Evolutionary conservation across 73 alveolate genomes (phyloP).

Genomic region (Uronychia binucleata): DNA sequence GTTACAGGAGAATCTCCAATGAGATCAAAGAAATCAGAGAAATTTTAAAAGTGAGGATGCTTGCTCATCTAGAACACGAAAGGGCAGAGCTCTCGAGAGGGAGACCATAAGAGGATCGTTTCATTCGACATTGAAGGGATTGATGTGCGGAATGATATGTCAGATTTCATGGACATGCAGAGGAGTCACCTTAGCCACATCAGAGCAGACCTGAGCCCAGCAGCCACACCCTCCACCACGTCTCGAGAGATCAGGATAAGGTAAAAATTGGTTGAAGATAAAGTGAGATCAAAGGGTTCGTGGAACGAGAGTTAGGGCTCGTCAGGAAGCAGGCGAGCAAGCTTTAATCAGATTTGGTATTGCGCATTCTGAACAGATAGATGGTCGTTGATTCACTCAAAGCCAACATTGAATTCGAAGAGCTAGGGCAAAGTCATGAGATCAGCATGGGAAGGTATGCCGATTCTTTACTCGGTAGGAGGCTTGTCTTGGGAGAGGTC

Average conservation of each 20-base stretch:
- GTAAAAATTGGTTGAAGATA: not conserved
- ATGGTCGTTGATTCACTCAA: not conserved
- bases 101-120: not conserved
- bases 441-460: no score
- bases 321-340: not conserved
- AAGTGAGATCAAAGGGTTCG: not conserved
- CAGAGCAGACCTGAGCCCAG: not conserved
- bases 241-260: not conserved
- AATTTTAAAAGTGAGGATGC: not conserved
- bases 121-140: not conserved
- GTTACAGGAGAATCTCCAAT: not conserved
- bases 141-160: not conserved
- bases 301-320: not conserved
- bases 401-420: not conserved
- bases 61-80: not conserved
- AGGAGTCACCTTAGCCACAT: not conserved
- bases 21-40: not conserved
- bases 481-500: not conserved
- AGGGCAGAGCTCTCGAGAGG: not conserved
- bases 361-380: not conserved
- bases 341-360: not conserved
- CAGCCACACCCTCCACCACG: not conserved
- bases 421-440: no score
- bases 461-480: not conserved
- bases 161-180: not conserved